Evolutionary conservation across 306 rosid genomes (phyloP), one percentile per base, ranked within the genome.

Genomic region (Myrica gale): DNA sequence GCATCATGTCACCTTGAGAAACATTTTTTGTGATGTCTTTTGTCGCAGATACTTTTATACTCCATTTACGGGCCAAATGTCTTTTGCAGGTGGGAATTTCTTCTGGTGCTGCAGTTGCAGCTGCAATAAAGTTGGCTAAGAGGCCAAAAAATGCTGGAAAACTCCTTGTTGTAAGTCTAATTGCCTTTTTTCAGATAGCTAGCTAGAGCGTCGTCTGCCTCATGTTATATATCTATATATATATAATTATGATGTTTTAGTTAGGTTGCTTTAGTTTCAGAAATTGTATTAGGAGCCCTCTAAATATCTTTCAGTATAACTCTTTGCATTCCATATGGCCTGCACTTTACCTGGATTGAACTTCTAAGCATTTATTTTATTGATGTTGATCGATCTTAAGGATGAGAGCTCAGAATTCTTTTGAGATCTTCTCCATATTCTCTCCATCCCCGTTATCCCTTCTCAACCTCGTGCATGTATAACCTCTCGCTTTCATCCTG

Each of bases 81-180:
- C 2, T 83, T 76, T 73, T 81, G 77, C 75, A 90, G 98, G 86
- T 89, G 82, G 96, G 98, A 54, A 84, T 93, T 80, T 93, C 98
- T 71, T 93, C 98, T 4, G 93, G 98, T 68, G 97, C 96, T 20
- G 97, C 97, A 4, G 82, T 96, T 1, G 93, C 93, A 0, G 98
- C 96, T 23, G 96, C 92, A 44, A 76, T 93, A 12, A 87, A 84
- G 78, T 20, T 93, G 76, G 98, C 89, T 13, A 91, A 84, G 85
- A 88, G 86, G 79, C 89, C 86, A 11, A 97, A 91, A 83, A 82
- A 87, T 77, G 87, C 87, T 9, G 97, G 96, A 76, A 93, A 91
- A 76, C 98, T 93, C 57, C 87, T 90, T 71, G 92, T 83, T 73
- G 96, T 87, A 79, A 84, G 96, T 45, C 5, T 41, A 21, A 56